Base-by-base conservation (phyloP, 176 grass and related monocot genomes). In the Raddia distichophylla region DNA sequence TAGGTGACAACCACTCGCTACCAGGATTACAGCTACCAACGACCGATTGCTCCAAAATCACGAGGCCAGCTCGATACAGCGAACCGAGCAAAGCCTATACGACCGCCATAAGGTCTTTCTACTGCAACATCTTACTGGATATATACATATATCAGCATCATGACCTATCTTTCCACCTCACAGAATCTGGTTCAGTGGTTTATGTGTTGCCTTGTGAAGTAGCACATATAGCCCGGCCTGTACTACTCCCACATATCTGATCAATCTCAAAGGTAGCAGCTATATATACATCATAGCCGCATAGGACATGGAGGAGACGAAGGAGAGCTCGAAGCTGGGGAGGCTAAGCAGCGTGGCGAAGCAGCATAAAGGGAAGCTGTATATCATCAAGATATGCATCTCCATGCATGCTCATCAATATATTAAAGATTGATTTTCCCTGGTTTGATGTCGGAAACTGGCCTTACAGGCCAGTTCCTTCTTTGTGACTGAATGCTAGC, bases 351-450 rank as follows among this genome's bases (percentile, higher is more conserved):
- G 71, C 74, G 78, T 68, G n/a, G 81, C 48, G 69, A 91, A 76
- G 77, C 89, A 89, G 48, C 89, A 83, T 66, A 94, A 87, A 67
- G 93, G 86, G 51, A 94, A 92, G 93, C 82, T 94, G 3, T 87
- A 80, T 65, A 94, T 92, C 77, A 77, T 94, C 77, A 91, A 69
- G 84, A 67, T 61, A 19, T 94, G 92, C 89, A 83, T 94, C 69
- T 20, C 84, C 27, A 27, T 27, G 27, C 69, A 94, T 91, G 87
- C 89, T 94, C 42, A 66, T 94, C 53, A 27, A 27, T 27, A 27
- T 27, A 27, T 27, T 27, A 27, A 27, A 27, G 27, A 27, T 27
- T 27, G 27, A 27, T 27, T 27, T 27, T 27, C 27, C 27, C 27
- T 27, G 27, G 0, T 27, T 1, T 27, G 27, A 27, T 27, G 27